Evolutionary conservation across 306 rosid genomes (phyloP).

Genomic region (Prunus armeniaca): DNA sequence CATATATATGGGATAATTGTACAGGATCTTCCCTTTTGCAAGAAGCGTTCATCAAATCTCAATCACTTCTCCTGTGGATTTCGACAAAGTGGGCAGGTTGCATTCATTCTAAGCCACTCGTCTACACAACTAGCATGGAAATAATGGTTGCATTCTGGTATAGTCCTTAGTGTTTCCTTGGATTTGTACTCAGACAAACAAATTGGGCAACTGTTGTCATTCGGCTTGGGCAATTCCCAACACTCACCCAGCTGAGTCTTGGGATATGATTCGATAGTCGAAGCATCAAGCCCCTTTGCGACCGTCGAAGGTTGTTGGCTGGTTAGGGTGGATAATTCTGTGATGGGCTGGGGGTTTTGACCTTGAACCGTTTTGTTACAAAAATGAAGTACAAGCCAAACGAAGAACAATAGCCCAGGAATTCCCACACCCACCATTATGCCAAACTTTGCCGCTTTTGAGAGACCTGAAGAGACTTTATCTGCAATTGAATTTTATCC

Average conservation of each 20-base stretch:
- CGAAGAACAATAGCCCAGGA: neutral
- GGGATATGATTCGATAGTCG: constrained; percentile 72
- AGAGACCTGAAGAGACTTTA: neutral
- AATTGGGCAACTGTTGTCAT: constrained; percentile 53
- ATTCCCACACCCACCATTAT: neutral
- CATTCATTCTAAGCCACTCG: constrained; percentile 69
- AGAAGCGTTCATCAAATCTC: too few species aligned
- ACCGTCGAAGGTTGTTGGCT: constrained; percentile 21
- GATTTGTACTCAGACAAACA: constrained; percentile 63
- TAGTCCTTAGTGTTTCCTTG: constrained; percentile 54
- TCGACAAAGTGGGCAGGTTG: constrained; percentile 72
- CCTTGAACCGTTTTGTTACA: too few species aligned
- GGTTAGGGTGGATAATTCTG: neutral
- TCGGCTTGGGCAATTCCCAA: constrained; percentile 46
- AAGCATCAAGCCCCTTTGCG: constrained; percentile 54
- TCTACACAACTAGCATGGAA: constrained; percentile 65
- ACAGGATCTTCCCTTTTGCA: too few species aligned
- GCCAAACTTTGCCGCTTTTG: neutral
- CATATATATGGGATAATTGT: too few species aligned
- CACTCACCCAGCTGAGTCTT: constrained; percentile 49
- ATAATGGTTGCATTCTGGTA: constrained; percentile 66
- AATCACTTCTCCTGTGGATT: constrained; percentile 30
- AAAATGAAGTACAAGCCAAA: too few species aligned
- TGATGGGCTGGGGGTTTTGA: too few species aligned
- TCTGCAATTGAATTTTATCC: neutral